Base-by-base conservation (phyloP, 2,329 filamentous ascomycete species). In the Nigrospora sphaerica region DNA sequence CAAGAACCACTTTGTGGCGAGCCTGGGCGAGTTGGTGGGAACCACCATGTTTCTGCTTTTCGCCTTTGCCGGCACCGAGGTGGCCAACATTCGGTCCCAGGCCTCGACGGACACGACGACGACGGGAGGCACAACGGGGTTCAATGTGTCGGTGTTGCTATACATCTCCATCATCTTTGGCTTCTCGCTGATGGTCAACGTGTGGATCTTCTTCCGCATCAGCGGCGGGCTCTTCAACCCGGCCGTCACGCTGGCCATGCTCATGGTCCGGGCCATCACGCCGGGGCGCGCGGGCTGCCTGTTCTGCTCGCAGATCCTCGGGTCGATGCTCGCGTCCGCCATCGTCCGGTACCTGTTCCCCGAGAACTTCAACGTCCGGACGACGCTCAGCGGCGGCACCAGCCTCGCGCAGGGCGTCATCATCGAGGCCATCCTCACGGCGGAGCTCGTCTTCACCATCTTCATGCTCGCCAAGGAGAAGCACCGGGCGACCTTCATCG, bases 391-490 rank as follows among this genome's bases (percentile, higher is more conserved):
- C 13, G 65, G 65, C 2, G 69, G 67, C 5, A 61, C 72, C 0
- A 69, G 62, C 16, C 62, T 70, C 37, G 63, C 63, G 0, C 74
- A 75, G 52, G 76, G 76, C 12, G 57, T 80, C 19, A 77, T 80
- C 56, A 74, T 80, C 47, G 77, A 80, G 55, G 69, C 73, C 57
- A 71, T 79, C 49, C 64, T 80, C 23, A 80, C 75, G 2, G 68
- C 73, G 1, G 68, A 77, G 57, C 62, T 80, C 12, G 69, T 78
- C 19, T 67, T 79, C 39, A 72, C 75, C 3, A 73, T 79, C 46
- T 71, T 77, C 57, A 81, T 82, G 78, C 64, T 82, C 42, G 78
- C 77, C 2, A 74, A 73, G 12, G 78, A 82, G 52, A 83, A 84
- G 59, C 80, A 83, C 59, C 77, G 77, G 50, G 76, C 75, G 1